Evolutionary conservation across 2,329 filamentous ascomycete genomes (phyloP).

Genomic region (Penicillium nordicum): DNA sequence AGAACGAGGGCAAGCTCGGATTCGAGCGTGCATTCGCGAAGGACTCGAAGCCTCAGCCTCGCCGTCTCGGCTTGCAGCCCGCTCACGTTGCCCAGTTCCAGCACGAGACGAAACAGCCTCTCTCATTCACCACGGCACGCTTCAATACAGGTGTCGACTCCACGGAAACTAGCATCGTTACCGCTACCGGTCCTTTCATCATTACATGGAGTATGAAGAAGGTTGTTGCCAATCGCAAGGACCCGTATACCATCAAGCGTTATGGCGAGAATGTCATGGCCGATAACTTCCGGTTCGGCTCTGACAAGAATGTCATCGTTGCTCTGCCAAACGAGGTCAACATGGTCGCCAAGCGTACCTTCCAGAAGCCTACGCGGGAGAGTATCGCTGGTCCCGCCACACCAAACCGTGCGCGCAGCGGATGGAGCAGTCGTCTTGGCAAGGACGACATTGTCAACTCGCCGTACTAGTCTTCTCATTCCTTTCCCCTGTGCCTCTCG

Average conservation of each 20-base stretch:
- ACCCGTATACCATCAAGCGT: constrained; percentile 93
- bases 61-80: constrained; percentile 81
- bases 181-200: constrained; percentile 93
- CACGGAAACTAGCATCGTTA: constrained; percentile 91
- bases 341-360: constrained; percentile 83
- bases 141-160: constrained; percentile 86
- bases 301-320: constrained; percentile 96
- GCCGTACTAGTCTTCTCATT: constrained; percentile 48
- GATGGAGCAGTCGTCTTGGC: constrained; percentile 52
- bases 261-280: constrained; percentile 95
- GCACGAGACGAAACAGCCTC: constrained; percentile 83
- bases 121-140: constrained; percentile 84
- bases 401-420: constrained; percentile 39
- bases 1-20: constrained; percentile 96
- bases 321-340: constrained; percentile 96
- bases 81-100: constrained; percentile 96
- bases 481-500: background rate
- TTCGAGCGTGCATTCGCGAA: constrained; percentile 93
- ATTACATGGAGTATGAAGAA: constrained; percentile 96
- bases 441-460: constrained; percentile 81
- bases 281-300: constrained; percentile 96
- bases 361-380: constrained; percentile 86
- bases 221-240: constrained; percentile 73
- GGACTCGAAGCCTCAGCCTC: constrained; percentile 88
- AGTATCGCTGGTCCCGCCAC: constrained; percentile 70